Evolutionary conservation across 2,329 filamentous ascomycete species (phyloP).

Genomic region (Thermothelomyces thermophilus): DNA sequence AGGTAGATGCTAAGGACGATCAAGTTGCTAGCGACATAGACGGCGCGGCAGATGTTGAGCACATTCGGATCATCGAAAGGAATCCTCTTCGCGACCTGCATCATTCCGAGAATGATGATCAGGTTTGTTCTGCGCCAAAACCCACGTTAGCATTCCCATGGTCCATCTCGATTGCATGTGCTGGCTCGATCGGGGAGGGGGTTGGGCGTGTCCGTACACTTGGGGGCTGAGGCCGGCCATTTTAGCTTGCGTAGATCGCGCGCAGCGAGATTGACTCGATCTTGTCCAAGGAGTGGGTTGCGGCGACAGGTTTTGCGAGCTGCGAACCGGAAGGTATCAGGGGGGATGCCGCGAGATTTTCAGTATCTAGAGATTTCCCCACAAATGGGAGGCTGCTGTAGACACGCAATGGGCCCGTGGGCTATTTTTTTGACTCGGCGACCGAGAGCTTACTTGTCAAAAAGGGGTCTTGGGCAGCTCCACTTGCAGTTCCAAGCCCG

Average conservation of each 20-base stretch:
- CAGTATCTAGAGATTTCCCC: neutral
- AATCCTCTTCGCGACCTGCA: conserved; percentile 95
- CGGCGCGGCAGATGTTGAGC: conserved; percentile 49
- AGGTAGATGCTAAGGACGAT: conserved; percentile 81
- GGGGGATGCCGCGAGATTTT: conserved; percentile 6
- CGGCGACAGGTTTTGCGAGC: neutral
- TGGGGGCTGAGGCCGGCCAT: conserved; percentile 59
- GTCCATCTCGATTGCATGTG: neutral
- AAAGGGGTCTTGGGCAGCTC: no score
- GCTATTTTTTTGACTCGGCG: no score
- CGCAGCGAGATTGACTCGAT: neutral
- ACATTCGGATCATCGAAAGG: conserved; percentile 77
- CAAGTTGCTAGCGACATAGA: conserved; percentile 59
- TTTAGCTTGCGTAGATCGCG: conserved; percentile 29
- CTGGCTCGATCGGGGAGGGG: neutral
- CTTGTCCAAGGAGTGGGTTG: neutral
- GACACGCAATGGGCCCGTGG: conserved; percentile 1
- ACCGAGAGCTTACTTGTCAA: no score
- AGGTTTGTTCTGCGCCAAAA: conserved; percentile 67
- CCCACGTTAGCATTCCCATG: conserved; percentile 15
- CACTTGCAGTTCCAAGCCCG: no score
- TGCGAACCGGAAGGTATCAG: conserved; percentile 3
- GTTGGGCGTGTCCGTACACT: conserved; percentile 39
- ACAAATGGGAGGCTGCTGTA: conserved; percentile 6
- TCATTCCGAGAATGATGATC: conserved; percentile 92